These are phyloP conservation scores for Mucor irregularis DNA, from an alignment of 371 early-diverging fungal species.

Conservation along the genomic window DNA sequence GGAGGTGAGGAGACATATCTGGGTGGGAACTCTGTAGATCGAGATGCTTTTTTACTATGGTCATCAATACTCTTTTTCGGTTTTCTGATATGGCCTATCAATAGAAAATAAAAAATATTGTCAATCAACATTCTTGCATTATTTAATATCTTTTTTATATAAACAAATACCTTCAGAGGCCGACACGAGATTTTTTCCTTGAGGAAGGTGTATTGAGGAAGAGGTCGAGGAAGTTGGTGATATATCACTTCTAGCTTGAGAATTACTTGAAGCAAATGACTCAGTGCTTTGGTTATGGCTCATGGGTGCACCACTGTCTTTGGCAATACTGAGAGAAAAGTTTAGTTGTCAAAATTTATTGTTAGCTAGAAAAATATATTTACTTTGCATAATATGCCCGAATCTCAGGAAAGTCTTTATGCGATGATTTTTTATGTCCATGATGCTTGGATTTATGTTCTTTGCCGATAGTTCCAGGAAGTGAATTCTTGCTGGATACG, in stretches of 20 bases:
- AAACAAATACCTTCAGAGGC: slow-evolving; percentile 14
- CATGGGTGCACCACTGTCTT: background rate
- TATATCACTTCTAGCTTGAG: background rate
- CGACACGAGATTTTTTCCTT: too few relatives aligned
- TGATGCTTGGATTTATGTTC: background rate
- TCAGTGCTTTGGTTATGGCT: background rate
- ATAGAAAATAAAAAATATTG: background rate
- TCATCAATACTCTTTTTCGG: background rate
- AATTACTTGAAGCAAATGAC: background rate
- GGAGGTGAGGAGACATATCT: slow-evolving; percentile 7
- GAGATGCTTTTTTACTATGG: background rate
- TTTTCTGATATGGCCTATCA: slow-evolving; percentile 1
- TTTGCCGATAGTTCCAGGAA: background rate
- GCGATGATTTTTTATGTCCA: background rate
- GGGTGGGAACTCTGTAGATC: slow-evolving; percentile 3
- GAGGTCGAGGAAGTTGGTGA: too few relatives aligned
- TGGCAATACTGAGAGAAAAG: background rate
- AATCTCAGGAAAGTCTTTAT: slow-evolving; percentile 38
- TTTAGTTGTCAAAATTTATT: background rate
- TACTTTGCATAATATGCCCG: slow-evolving; percentile 49
- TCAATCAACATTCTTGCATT: background rate
- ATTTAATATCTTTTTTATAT: too few relatives aligned
- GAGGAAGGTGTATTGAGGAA: too few relatives aligned
- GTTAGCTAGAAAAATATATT: background rate
- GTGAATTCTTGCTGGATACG: background rate